Conservation (phyloP, 2,329 filamentous ascomycete genomes). For the Lecanosticta acicola region DNA sequence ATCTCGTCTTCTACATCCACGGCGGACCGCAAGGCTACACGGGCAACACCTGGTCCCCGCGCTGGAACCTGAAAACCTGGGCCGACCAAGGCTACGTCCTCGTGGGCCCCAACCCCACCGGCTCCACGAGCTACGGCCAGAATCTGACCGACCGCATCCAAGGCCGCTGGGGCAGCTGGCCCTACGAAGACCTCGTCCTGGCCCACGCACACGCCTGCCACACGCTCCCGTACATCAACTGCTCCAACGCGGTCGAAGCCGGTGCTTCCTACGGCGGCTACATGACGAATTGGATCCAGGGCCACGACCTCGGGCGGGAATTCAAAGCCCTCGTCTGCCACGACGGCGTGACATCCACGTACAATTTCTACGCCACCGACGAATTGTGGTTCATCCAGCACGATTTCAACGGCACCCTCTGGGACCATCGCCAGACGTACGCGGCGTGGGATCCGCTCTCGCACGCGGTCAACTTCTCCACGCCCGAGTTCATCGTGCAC, state of each 20-base stretch:
- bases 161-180: constrained; percentile 21
- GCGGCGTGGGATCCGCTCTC: constrained; percentile 19
- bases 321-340: constrained; percentile 88
- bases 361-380: constrained; percentile 42
- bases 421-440: constrained; percentile 33
- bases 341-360: constrained; percentile 59
- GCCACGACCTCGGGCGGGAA: constrained; percentile 70
- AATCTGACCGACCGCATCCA: constrained; percentile 25
- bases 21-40: constrained; percentile 29
- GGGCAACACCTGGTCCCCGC: constrained; percentile 25
- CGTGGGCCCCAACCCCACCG: constrained; percentile 28
- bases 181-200: constrained; percentile 24
- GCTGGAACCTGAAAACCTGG: constrained; percentile 29
- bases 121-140: constrained; percentile 29
- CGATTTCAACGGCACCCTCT: constrained; percentile 47
- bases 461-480: constrained; percentile 21
- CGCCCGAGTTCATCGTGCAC: constrained; percentile 22
- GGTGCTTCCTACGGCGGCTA: constrained; percentile 35
- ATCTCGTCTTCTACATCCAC: constrained; percentile 12
- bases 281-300: constrained; percentile 61
- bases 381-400: constrained; percentile 50
- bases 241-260: constrained; percentile 22
- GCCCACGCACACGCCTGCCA: constrained; percentile 20
- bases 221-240: constrained; percentile 21
- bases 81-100: constrained; percentile 32